Conservation (phyloP, 2,329 filamentous ascomycete genomes). For the Aspergillus terreus region DNA sequence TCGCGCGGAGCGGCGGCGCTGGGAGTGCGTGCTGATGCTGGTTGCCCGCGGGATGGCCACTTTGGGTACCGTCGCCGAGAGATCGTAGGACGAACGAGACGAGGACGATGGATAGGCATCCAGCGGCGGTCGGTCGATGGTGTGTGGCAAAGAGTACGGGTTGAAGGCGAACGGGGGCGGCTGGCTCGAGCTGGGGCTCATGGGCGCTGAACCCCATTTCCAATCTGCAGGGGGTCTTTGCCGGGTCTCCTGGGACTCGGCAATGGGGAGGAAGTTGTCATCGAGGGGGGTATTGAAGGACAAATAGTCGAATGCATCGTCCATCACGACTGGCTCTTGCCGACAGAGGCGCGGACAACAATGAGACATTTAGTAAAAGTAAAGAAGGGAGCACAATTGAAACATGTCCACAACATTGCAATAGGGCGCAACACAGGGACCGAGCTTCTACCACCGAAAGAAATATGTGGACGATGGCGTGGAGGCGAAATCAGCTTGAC, state of each 20-base stretch:
- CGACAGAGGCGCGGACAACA: background rate
- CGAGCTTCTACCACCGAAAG: too few relatives aligned
- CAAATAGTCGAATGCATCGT: background rate
- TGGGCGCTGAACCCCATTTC: conserved; percentile 9
- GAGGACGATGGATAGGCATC: conserved; percentile 6
- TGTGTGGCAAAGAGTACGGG: conserved; percentile 6
- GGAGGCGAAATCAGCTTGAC: background rate
- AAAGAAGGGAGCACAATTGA: too few relatives aligned
- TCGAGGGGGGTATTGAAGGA: background rate
- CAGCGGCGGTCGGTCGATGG: background rate
- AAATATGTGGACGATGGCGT: too few relatives aligned
- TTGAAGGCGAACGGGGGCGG: conserved; percentile 5
- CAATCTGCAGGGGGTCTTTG: conserved; percentile 4
- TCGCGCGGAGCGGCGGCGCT: conserved; percentile 27
- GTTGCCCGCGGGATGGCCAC: conserved; percentile 29
- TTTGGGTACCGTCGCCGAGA: conserved; percentile 12
- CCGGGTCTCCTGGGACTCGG: background rate
- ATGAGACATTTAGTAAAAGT: background rate
- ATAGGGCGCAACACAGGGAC: too few relatives aligned
- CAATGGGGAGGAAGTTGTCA: background rate
- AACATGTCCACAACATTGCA: too few relatives aligned
- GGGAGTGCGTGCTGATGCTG: conserved; percentile 11
- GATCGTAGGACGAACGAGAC: conserved; percentile 6
- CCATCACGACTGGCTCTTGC: background rate
- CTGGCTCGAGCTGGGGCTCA: background rate